Percentiles rank a stretch among this genome's conserved stretches.
Evolutionary conservation across 495 filamentous ascomycete genomes (phyloP).

Genomic region (Neurospora sublineolata): DNA sequence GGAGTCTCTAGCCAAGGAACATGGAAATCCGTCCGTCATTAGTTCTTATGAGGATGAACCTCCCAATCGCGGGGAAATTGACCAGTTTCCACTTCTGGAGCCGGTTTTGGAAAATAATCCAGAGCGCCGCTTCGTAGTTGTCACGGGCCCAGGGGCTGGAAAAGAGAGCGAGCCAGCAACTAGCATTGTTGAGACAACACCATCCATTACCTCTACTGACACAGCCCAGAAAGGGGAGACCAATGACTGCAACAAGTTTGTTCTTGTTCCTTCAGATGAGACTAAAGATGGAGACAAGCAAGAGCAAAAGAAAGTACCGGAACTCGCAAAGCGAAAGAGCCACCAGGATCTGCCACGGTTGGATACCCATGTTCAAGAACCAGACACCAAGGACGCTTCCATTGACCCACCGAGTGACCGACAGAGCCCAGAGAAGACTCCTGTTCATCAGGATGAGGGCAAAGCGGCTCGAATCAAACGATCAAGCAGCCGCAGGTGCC

Average conservation of each 20-base stretch:
- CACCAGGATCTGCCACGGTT: constrained; percentile 28
- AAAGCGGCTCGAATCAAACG: background rate
- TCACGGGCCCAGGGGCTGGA: constrained; percentile 21
- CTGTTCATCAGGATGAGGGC: constrained; percentile 11
- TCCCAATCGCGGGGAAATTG: constrained; percentile 28
- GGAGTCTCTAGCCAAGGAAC: constrained; percentile 34
- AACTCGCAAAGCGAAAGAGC: constrained; percentile 23
- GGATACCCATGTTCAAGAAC: constrained; percentile 15
- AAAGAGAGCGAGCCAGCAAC: constrained; percentile 1
- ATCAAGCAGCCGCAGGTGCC: constrained; percentile 2
- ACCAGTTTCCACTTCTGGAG: constrained; percentile 31
- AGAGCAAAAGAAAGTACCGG: constrained; percentile 7
- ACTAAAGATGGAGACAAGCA: constrained; percentile 8
- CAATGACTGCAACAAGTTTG: constrained; percentile 31
- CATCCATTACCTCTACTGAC: background rate
- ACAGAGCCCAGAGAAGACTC: constrained; percentile 12
- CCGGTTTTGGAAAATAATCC: constrained; percentile 33
- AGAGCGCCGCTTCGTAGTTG: constrained; percentile 35
- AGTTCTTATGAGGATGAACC: constrained; percentile 27
- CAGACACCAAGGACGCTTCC: background rate
- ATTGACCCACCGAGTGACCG: constrained; percentile 12
- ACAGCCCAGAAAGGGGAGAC: constrained; percentile 16
- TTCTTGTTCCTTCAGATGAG: constrained; percentile 11
- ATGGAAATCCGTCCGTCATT: constrained; percentile 17
- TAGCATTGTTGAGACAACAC: background rate